phyloP scores from a whole-genome alignment of 2,329 filamentous ascomycete genomes.

The Diaporthe eres region DNA sequence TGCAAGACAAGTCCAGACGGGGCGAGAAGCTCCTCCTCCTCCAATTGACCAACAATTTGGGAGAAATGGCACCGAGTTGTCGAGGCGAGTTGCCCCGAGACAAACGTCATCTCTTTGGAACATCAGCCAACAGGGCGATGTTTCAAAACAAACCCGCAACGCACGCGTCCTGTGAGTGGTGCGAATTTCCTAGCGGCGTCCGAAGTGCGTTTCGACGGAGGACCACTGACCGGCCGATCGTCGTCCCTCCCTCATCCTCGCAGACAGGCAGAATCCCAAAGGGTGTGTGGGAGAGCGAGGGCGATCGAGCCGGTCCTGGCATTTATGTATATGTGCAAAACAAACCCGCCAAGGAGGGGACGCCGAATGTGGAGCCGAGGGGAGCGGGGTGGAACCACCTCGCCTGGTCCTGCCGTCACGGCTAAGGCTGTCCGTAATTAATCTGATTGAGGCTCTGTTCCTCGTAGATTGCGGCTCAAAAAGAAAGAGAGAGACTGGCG shows the following conservation, averaged over 20 bases:
- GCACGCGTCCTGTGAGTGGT: conserved; percentile 21
- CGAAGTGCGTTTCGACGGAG: conserved; percentile 31
- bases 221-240: conserved; percentile 21
- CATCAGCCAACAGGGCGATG: conserved; percentile 29
- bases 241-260: not conserved
- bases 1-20: not conserved
- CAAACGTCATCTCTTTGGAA: conserved; percentile 32
- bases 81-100: conserved; percentile 14
- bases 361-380: not conserved
- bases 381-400: not conserved
- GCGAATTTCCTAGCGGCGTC: conserved; percentile 17
- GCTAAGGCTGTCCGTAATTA: conserved; percentile 24
- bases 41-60: not conserved
- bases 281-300: not conserved
- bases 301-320: conserved; percentile 21
- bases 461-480: conserved; percentile 32
- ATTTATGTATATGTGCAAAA: conserved; percentile 28
- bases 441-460: conserved; percentile 30
- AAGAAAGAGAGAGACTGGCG: not conserved
- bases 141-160: conserved; percentile 32
- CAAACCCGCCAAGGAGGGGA: conserved; percentile 2
- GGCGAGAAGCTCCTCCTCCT: not conserved
- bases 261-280: not conserved
- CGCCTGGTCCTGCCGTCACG: conserved; percentile 19
- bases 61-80: not conserved